Conservation (phyloP, 1,284 basidiomycete genomes). For the Rhodotorula mucilaginosa region DNA sequence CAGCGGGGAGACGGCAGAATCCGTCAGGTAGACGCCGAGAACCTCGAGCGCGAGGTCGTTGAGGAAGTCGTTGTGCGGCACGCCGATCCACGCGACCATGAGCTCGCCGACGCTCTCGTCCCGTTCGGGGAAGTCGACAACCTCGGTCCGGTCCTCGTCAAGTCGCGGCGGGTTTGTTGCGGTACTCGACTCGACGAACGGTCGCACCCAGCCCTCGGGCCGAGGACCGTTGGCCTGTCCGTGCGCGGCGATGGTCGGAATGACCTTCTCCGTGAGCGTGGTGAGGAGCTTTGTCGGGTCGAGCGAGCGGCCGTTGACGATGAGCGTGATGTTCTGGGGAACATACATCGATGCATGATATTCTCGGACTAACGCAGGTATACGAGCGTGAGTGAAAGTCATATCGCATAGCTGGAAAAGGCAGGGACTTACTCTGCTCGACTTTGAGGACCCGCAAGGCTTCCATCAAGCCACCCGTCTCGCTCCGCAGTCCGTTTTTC, state of each 20-base stretch:
- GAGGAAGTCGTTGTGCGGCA: constrained; percentile 66
- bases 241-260: constrained; percentile 73
- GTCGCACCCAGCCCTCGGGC: constrained; percentile 82
- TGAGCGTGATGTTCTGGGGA: constrained; percentile 85
- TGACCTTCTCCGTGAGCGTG: constrained; percentile 75
- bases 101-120: constrained; percentile 91
- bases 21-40: constrained; percentile 83
- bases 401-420: background rate
- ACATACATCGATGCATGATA: constrained; percentile 92
- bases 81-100: constrained; percentile 72
- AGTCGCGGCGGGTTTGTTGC: constrained; percentile 33
- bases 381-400: background rate
- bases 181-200: constrained; percentile 79
- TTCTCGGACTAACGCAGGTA: constrained; percentile 64
- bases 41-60: constrained; percentile 82
- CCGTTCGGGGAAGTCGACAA: constrained; percentile 93
- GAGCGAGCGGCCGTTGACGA: constrained; percentile 57
- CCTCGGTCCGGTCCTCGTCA: constrained; percentile 54
- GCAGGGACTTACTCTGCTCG: constrained; percentile 70
- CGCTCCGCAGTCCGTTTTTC: constrained; percentile 86
- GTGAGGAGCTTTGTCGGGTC: constrained; percentile 56
- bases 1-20: constrained; percentile 81
- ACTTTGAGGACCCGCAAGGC: constrained; percentile 81
- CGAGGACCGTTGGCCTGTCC: constrained; percentile 64
- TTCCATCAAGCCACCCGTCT: constrained; percentile 95